phyloP scores from a whole-genome alignment of 257 asterid species.

The Fraxinus americana region DNA sequence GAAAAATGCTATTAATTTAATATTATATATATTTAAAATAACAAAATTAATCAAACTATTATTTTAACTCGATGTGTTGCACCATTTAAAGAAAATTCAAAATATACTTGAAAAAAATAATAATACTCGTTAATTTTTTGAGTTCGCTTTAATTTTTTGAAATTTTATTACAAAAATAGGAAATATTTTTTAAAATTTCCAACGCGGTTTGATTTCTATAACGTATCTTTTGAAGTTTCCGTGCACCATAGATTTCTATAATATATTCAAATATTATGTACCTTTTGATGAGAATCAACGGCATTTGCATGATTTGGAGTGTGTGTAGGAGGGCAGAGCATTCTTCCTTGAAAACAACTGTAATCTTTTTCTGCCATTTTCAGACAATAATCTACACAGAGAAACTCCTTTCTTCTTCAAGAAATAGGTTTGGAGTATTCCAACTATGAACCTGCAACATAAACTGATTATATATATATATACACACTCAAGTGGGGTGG shows the following conservation, averaged over 20 bases:
- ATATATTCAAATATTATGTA: no score
- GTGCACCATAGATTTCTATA: no score
- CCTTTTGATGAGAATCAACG: neutral
- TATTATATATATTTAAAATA: no score
- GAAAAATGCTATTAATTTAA: no score
- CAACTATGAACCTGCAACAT: conserved; percentile 65
- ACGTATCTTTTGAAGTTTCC: no score
- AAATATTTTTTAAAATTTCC: neutral
- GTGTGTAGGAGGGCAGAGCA: conserved; percentile 6
- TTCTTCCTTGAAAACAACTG: conserved; percentile 41
- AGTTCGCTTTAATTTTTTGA: no score
- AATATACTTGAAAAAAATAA: no score
- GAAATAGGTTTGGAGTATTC: conserved; percentile 28
- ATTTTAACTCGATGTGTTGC: no score
- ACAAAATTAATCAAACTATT: no score
- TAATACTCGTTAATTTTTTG: no score
- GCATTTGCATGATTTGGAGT: conserved; percentile 12
- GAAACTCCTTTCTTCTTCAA: conserved; percentile 10
- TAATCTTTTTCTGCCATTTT: conserved; percentile 43
- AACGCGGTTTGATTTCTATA: no score
- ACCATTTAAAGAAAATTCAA: no score
- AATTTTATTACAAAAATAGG: conserved; percentile 18
- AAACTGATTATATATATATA: conserved; percentile 42
- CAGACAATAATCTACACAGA: conserved; percentile 31
- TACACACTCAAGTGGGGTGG: conserved; percentile 6